Evolutionary conservation across 495 filamentous ascomycete species (phyloP), one percentile per base, ranked within the genome.

Genomic region (Penicillium macrosclerotiorum): DNA sequence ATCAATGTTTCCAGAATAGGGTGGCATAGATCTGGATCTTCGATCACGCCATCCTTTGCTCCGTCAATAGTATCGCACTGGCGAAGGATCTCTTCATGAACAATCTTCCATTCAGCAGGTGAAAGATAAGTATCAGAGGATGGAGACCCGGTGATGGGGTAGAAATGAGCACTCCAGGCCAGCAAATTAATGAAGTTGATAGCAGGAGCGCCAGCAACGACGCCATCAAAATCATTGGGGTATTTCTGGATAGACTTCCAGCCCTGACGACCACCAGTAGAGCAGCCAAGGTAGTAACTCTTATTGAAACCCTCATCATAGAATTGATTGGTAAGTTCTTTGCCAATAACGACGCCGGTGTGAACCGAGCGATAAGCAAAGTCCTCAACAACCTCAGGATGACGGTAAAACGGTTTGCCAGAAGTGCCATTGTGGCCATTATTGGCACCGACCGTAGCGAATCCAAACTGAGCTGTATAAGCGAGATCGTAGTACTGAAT

Each of bases 1-100:
- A 77, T 73, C 18, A 89, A 51, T 0, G 62, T 62, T 34, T 75
- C 67, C 11, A 78, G 63, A 31, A 74, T 54, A 11, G 83, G 78
- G 20, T 72, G 60, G 65, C 85, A 90, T 12, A 73, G 62, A 29
- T 72, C 65, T 0, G 84, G 80, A 36, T 76, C 65, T 50, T 80
- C 81, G 49, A 89, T 80, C 54, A 88, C 82, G 22, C 74, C 78
- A 52, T 88, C 85, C 5, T 67, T 59, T 0, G 79, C 67, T 1
- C 85, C 84, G 57, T 89, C 86, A 14, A 79, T 62, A 4, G 41
- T 50, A 52, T 90, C 84, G 45, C 85, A 90, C 51, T 89, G 84
- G 0, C 72, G 70, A 8, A 86, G 25, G 18, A 86, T 72, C 49
- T 84, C 82, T 0, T 73, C 63, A 9, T 73, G 76, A 25, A 85